These are phyloP conservation scores for Cyberlindnera amylophila DNA, from an alignment of 805 yeast species.

Conservation along the genomic window DNA sequence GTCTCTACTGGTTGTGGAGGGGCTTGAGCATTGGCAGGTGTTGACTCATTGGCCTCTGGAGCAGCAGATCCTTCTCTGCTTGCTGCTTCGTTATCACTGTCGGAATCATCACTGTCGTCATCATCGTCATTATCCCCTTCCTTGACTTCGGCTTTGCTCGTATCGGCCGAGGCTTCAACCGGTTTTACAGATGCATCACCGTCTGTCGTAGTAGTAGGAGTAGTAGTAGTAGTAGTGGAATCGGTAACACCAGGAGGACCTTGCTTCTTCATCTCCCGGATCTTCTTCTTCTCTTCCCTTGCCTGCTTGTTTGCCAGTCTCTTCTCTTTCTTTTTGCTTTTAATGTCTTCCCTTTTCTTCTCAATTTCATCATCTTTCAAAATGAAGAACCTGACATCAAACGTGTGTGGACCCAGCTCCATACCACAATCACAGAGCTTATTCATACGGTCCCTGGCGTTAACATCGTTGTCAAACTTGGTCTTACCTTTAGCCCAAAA, in stretches of 20 bases:
- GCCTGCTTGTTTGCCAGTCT: conserved; percentile 34
- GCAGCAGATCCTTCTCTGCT: conserved; percentile 1
- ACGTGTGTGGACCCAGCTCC: conserved; percentile 78
- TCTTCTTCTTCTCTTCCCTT: conserved; percentile 32
- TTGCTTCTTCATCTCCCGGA: conserved; percentile 10
- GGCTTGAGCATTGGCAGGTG: not conserved
- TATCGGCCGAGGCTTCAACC: not conserved
- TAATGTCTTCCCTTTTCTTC: conserved; percentile 40
- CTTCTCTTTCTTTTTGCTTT: conserved; percentile 33
- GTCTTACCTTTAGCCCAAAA: conserved; percentile 72
- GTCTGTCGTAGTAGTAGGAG: not conserved
- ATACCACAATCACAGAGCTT: conserved; percentile 75
- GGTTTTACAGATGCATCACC: not conserved
- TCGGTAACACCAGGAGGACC: not conserved
- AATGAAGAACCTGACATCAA: conserved; percentile 75
- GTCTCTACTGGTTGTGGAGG: not conserved
- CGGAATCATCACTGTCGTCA: conserved; percentile 10
- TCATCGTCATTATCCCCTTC: conserved; percentile 11
- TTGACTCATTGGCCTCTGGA: not conserved
- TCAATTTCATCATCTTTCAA: conserved; percentile 76
- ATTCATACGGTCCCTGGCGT: conserved; percentile 82
- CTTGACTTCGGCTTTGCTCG: not conserved
- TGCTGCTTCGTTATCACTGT: conserved; percentile 3
- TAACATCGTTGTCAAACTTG: conserved; percentile 38
- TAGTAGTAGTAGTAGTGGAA: not conserved